Evolutionary conservation across 2,329 filamentous ascomycete species (phyloP), one percentile per base, ranked within the genome.

Genomic region (Xylariaceae sp.): DNA sequence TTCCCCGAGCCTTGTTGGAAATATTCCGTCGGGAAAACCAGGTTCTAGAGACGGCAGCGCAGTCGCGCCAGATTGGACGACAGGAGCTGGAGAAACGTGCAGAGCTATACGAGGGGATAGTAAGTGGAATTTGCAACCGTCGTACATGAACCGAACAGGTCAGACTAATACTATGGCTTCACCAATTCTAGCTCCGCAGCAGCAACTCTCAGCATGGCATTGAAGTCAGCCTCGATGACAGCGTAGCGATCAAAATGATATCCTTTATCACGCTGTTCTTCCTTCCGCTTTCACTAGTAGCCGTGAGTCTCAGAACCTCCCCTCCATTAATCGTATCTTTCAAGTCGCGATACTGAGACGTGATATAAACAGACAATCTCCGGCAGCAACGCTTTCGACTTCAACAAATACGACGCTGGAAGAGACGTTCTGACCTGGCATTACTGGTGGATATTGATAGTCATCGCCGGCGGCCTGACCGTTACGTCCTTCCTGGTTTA

Each of bases 401-500:
- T 58, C 12, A 42, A 32, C 7, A 43, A 40, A 2, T 1, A 48
- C 2, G 23, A 51, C 18, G 42, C 42, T 12, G 45, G 56, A n/a
- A 18, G 40, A 7, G 46, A 47, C 3, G 44, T 48, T 20, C 43
- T 20, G 12, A 48, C 20, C 4, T 58, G 56, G 51, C 32, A 40
- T 12, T 19, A 59, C 9, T 50, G 52, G 48, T 55, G 56, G 56
- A 41, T 48, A 9, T 37, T 56, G 4, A 18, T 48, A n/a, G 10
- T 50, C 20, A 29, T 55, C 19, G 10, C 48, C 14, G 14, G 26
- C n/a, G 9, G 20, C 20, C 20, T 55, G 16, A 55, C 52, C 18
- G 14, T 20, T 9, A 7, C n/a, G 32, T 7, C 32, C 32, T 37
- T 37, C 32, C 14, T 37, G 7, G 12, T 3, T 37, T 37, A 3